Evolutionary conservation across 2,329 filamentous ascomycete genomes (phyloP), one percentile per base, ranked within the genome.

Genomic region (Tolypocladium nubicola): DNA sequence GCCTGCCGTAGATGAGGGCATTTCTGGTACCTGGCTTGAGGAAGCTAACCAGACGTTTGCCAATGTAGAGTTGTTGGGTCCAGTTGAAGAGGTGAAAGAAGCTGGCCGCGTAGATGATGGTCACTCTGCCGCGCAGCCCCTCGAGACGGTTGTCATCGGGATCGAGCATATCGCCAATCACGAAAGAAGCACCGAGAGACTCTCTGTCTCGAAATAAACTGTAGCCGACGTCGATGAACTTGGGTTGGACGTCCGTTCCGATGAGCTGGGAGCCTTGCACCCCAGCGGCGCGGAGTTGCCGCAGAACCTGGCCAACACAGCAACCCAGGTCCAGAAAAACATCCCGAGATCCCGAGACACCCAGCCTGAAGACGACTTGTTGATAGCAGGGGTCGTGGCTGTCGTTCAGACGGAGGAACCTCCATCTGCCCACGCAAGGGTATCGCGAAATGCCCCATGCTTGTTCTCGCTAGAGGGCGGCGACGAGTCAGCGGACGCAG

Each of bases 191-290:
- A 23, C 71, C 70, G 6, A 83, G 68, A 39, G 57, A 72, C n/a
- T 70, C 64, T 33, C 76, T 74, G 60, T 87, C 86, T 52, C 77
- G 75, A 70, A 88, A 89, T 23, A 89, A 73, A 56, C 86, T 81
- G 66, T 85, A 84, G 35, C 82, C 82, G n/a, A 81, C 67, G 13
- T 81, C 74, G 55, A 84, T 73, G 61, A 84, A 81, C n/a, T 70
- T 70, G 23, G 72, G 62, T 49, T 77, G 72, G 3, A 80, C 60
- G 59, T 83, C 80, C 4, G 73, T 71, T 21, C 78, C 80, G 58
- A 76, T 76, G n/a, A 84, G 67, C 52, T 76, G 74, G 19, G 71
- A 65, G 6, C 75, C 70, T 30, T 75, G 68, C 9, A 79, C 79
- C 23, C 80, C 81, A 57, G 81, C 78, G 54, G 70, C 68, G 13